Evolutionary conservation across 2,329 filamentous ascomycete species (phyloP), one percentile per base, ranked within the genome.

Genomic region (Cercospora janseana): DNA sequence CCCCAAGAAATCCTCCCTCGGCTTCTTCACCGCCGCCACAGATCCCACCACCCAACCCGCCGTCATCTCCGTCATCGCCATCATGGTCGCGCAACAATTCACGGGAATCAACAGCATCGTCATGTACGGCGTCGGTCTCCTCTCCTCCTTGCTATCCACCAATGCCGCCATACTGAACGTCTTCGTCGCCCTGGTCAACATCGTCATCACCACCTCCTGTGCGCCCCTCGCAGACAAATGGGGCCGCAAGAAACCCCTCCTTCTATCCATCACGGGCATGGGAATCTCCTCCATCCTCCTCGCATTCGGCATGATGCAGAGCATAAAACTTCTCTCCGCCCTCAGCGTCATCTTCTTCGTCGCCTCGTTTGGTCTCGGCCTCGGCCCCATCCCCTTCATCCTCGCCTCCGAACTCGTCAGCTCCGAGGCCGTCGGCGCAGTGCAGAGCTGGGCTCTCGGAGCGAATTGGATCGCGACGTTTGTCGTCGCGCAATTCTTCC

Each of bases 121-220:
- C 71, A 96, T 98, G 91, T 98, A 98, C 70, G 95, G 91, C 2
- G 93, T 97, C 4, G 90, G 88, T 0, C 82, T 98, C 1, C 79
- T 98, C 10, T 82, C 86, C 24, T 83, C 83, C 56, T 79, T 97
- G 1, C 79, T 98, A 0, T 86, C 88, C 3, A 81, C 89, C 38
- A 89, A 84, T 55, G 92, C 91, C 0, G 86, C 86, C 0, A 73
- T 94, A 1, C 78, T 98, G 45, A 95, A 92, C 47, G 92, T 97
- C 53, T 72, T 87, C 47, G 90, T 97, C 52, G 95, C 90, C 0
- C 78, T 83, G 9, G 80, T 95, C 65, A 97, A 97, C 70, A 81
- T 98, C 27, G 63, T 88, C 61, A 88, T 88, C 43, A 97, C 93
- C 0, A 75, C 88, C 13, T 80, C 80, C 3, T 92, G 88, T 63